Evolutionary conservation across 2,329 filamentous ascomycete genomes (phyloP), one percentile per base, ranked within the genome.

Genomic region (Ceratocystis albifundus): DNA sequence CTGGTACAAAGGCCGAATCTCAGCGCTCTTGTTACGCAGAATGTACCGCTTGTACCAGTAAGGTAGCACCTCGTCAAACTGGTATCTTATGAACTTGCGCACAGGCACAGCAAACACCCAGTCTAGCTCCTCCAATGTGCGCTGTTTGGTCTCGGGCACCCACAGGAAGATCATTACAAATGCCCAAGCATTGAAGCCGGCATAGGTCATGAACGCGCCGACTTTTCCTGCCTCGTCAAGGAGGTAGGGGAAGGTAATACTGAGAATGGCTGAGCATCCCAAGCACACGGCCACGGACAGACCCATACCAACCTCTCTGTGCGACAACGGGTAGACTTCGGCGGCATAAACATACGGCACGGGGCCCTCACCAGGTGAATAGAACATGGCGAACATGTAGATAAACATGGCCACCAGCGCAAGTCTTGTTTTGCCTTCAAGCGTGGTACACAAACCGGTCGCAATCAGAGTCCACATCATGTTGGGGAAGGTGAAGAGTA

Each of bases 401-500:
- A 87, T 76, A 68, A 87, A 87, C 3, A 85, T 75, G 0, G 84
- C 82, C 15, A 87, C 80, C 0, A 83, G 73, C 44, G 77, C 81
- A 30, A 84, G 76, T 66, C 81, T 79, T 0, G 78, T 76, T 0
- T 71, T 77, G 25, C 72, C 75, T 12, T 73, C 71, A 46, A 76
- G 74, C 41, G 76, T 70, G 2, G 74, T 77, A 69, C 74, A 76
- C 59, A 76, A 74, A 66, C 75, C 76, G 28, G 76, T 76, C 7
- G 72, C 73, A 28, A 83, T 77, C 45, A 83, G 75, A 25, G 83
- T 83, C 79, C 83, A 84, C 66, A 68, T 79, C 84, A 87, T 87
- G 69, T 85, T 80, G 0, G 85, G 85, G 71, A 88, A 87, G 3
- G 85, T 88, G 70, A 85, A 83, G 2, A 88, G 76, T 4, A 87